These are phyloP conservation scores for Barnettozyma siamensis DNA, from an alignment of 805 yeast species.

Conservation along the genomic window DNA sequence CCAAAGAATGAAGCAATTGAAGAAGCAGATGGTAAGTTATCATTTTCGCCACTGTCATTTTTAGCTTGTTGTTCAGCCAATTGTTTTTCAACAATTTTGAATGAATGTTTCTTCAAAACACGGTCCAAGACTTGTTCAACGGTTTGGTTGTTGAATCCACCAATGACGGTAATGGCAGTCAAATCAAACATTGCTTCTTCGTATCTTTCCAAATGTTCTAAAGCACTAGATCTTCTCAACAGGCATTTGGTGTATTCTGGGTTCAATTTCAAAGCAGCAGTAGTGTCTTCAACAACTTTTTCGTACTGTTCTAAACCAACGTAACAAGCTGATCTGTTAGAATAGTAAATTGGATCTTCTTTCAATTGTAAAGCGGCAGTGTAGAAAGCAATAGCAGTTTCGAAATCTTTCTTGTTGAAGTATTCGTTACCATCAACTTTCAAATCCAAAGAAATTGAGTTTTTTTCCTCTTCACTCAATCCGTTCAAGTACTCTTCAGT, in stretches of 20 bases:
- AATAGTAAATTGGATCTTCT: slow-evolving; percentile 82
- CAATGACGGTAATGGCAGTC: slow-evolving; percentile 81
- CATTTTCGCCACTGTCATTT: slow-evolving; percentile 9
- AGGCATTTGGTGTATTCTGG: slow-evolving; percentile 91
- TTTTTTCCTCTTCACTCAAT: slow-evolving; percentile 48
- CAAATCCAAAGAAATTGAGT: slow-evolving; percentile 62
- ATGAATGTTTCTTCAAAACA: slow-evolving; percentile 76
- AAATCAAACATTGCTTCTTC: slow-evolving; percentile 87
- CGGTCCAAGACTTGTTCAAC: slow-evolving; percentile 82
- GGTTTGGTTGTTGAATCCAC: slow-evolving; percentile 73
- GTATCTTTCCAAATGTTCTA: slow-evolving; percentile 72
- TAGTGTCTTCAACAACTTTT: slow-evolving; percentile 82
- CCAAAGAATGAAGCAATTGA: slow-evolving; percentile 82
- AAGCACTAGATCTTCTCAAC: slow-evolving; percentile 88
- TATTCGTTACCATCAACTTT: slow-evolving; percentile 85
- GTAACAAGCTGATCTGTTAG: slow-evolving; percentile 95
- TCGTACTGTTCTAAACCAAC: slow-evolving; percentile 75
- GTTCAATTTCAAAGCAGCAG: slow-evolving; percentile 76
- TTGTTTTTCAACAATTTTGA: slow-evolving; percentile 58
- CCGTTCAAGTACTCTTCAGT: slow-evolving; percentile 38
- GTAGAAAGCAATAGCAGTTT: slow-evolving; percentile 76
- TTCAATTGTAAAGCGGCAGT: slow-evolving; percentile 70
- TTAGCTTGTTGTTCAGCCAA: slow-evolving; percentile 30
- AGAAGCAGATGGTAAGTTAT: slow-evolving; percentile 71
- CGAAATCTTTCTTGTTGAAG: slow-evolving; percentile 65